phyloP scores from a whole-genome alignment of 441 rosid genomes.

The Brassica balearica region DNA sequence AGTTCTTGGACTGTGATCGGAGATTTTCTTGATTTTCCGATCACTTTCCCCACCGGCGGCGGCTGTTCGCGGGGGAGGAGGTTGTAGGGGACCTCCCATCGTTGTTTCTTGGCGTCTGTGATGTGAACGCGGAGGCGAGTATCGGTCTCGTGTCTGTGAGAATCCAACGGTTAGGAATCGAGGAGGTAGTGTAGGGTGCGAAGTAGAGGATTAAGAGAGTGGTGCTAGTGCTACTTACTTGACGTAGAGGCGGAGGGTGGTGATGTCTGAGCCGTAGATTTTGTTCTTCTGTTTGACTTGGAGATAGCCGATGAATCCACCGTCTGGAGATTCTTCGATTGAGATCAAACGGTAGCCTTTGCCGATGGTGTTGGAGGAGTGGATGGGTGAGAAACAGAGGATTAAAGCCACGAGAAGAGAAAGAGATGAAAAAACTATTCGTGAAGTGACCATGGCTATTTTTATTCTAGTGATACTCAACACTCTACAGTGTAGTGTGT shows the following conservation, averaged over 20 bases:
- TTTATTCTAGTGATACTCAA: too few relatives aligned
- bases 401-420: constrained; percentile 42
- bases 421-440: constrained; percentile 2
- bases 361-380: constrained; percentile 62
- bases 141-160: constrained; percentile 77
- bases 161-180: constrained; percentile 33
- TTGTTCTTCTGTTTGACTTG: constrained; percentile 76
- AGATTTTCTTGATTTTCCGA: constrained; percentile 60
- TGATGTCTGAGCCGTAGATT: constrained; percentile 84
- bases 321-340: constrained; percentile 71
- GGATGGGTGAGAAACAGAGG: constrained; percentile 46
- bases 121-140: constrained; percentile 79
- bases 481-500: too few relatives aligned
- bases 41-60: constrained; percentile 53
- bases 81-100: constrained; percentile 97
- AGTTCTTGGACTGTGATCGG: constrained; percentile 56
- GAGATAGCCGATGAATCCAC: constrained; percentile 75
- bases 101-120: constrained; percentile 79
- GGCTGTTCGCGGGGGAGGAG: constrained; percentile 82
- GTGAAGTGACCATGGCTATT: neutral
- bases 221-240: constrained; percentile 53
- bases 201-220: constrained; percentile 28
- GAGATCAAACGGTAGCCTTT: constrained; percentile 86
- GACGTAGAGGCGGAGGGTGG: constrained; percentile 73
- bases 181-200: constrained; percentile 17